A percentile compares a stretch with the other conserved stretches of the same genome.
These are phyloP conservation scores for Phialophora expanda DNA, from an alignment of 2,329 filamentous ascomycete genomes.

Conservation along the genomic window DNA sequence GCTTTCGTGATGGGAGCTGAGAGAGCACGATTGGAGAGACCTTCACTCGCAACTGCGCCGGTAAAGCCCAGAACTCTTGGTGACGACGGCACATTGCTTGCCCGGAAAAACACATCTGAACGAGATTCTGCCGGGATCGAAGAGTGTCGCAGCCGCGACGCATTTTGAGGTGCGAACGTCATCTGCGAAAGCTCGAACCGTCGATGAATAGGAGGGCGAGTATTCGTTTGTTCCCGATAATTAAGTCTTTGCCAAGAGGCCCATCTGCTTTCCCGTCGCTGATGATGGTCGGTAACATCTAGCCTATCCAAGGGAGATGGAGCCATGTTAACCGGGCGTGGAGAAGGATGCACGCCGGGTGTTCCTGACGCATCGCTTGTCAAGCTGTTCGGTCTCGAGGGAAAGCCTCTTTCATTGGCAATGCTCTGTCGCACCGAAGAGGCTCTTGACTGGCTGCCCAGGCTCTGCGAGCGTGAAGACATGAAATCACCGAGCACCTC, in stretches of 20 bases:
- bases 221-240: not conserved
- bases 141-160: not conserved
- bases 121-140: slow-evolving; percentile 4
- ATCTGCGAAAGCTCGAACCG: not conserved
- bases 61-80: not conserved
- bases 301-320: too few relatives aligned
- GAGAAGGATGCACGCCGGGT: not conserved
- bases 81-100: not conserved
- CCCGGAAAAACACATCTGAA: not conserved
- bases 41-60: not conserved
- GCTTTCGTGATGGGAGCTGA: not conserved
- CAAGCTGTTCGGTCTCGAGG: not conserved
- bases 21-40: not conserved
- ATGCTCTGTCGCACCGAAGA: slow-evolving; percentile 1
- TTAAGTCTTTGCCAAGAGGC: not conserved
- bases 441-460: slow-evolving; percentile 8
- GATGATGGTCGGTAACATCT: not conserved
- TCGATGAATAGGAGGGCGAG: not conserved
- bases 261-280: not conserved
- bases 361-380: not conserved
- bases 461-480: slow-evolving; percentile 6
- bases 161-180: not conserved
- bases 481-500: slow-evolving; percentile 9
- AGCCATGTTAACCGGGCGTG: not conserved
- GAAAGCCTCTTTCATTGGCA: not conserved